Conservation (phyloP, 2,329 filamentous ascomycete genomes). For the Fusarium dimerum region DNA sequence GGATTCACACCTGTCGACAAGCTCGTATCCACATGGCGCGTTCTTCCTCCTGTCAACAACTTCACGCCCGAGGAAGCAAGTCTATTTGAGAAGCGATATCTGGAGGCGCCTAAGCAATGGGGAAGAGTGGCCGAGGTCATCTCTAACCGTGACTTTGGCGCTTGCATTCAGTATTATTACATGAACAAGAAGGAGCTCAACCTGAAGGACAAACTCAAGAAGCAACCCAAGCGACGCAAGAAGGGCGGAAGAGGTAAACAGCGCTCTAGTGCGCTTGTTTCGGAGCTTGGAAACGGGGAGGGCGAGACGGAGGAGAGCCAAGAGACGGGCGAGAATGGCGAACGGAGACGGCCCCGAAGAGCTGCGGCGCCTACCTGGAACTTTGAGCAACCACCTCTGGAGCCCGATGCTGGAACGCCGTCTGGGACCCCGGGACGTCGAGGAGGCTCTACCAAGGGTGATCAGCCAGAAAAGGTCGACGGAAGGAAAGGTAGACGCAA, state of each 20-base stretch:
- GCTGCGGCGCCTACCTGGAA: slow-evolving; percentile 73
- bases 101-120: slow-evolving; percentile 81
- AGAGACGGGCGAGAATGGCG: slow-evolving; percentile 60
- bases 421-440: slow-evolving; percentile 59
- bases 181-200: slow-evolving; percentile 74
- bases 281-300: slow-evolving; percentile 63
- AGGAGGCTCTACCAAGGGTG: slow-evolving; percentile 44
- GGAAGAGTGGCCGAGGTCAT: slow-evolving; percentile 72
- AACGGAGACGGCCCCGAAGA: slow-evolving; percentile 61
- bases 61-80: slow-evolving; percentile 72
- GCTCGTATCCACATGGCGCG: slow-evolving; percentile 70
- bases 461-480: slow-evolving; percentile 48
- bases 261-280: slow-evolving; percentile 64
- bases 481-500: slow-evolving; percentile 41
- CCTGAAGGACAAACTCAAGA: slow-evolving; percentile 74
- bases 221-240: slow-evolving; percentile 60
- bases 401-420: slow-evolving; percentile 61
- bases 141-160: slow-evolving; percentile 69
- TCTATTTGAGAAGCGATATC: slow-evolving; percentile 72
- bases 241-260: slow-evolving; percentile 59
- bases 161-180: slow-evolving; percentile 86
- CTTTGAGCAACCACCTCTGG: slow-evolving; percentile 58
- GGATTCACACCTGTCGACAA: slow-evolving; percentile 65
- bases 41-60: slow-evolving; percentile 71
- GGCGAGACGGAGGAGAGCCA: slow-evolving; percentile 57